Evolutionary conservation across 495 filamentous ascomycete genomes (phyloP).

Genomic region (Lasiosphaeria miniovina): DNA sequence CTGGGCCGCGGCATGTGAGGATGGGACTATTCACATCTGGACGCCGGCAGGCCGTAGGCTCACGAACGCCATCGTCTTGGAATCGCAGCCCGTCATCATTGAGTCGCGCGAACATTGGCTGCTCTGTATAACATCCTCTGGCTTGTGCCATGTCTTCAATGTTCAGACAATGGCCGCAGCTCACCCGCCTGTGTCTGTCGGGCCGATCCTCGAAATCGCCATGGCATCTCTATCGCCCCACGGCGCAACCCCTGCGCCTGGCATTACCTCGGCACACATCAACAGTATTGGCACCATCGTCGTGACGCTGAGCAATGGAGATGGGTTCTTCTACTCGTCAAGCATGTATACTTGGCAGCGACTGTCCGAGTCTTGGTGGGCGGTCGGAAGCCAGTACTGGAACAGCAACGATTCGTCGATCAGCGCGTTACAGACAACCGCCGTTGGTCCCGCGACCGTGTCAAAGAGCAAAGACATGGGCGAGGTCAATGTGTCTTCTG

Average conservation of each 20-base stretch:
- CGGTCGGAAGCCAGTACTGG: constrained; percentile 96
- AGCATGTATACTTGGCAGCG: constrained; percentile 90
- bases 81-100: constrained; percentile 89
- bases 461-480: constrained; percentile 36
- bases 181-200: constrained; percentile 87
- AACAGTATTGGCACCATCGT: constrained; percentile 83
- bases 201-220: constrained; percentile 85
- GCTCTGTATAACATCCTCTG: constrained; percentile 81
- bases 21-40: constrained; percentile 90
- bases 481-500: constrained; percentile 72
- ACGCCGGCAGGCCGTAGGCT: constrained; percentile 88
- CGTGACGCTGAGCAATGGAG: constrained; percentile 84
- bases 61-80: constrained; percentile 77
- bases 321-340: constrained; percentile 84
- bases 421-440: constrained; percentile 70
- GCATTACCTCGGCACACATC: constrained; percentile 83
- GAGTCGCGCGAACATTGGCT: constrained; percentile 88
- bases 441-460: constrained; percentile 47
- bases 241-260: constrained; percentile 68
- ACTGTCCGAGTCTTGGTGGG: constrained; percentile 95
- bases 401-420: constrained; percentile 87
- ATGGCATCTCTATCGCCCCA: constrained; percentile 58
- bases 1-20: constrained; percentile 91
- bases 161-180: constrained; percentile 77
- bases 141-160: constrained; percentile 93